Base-by-base conservation (phyloP, 1,284 basidiomycete genomes). In the Ustilago esculenta region DNA sequence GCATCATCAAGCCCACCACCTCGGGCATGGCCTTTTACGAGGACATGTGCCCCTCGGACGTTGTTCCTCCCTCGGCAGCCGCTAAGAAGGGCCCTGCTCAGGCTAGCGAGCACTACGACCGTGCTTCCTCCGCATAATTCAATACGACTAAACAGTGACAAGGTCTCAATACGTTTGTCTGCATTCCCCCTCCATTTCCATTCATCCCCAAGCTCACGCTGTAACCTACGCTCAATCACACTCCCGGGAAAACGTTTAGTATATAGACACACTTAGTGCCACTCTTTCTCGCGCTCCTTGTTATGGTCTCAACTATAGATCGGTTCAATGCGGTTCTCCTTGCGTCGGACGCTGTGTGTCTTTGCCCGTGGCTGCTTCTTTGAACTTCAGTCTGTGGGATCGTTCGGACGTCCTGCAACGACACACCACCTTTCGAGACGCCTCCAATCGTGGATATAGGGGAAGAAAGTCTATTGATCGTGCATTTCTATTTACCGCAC, bases 1-100 rank as follows among this genome's bases (percentile, higher is more conserved):
- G 79, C 21, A 54, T 81, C 60, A 80, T 81, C 61, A 73, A 72
- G 34, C 65, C 75, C 8, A 81, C 80, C 5, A 75, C 65, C 21
- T 40, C 61, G 35, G 78, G 80, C 33, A 72, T 50, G 34, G 54
- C 52, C 4, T 81, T 81, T 61, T 81, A 74, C 51, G 77, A 79
- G 37, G 54, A 77, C 39, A 68, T 75, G 67, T 71, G 67, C 53
- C 67, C 67, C 33, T 50, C 48, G 45, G 67, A 71, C 33, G 56
- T 59, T 2, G 55, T 64, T 2, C 35, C 54, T 12, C 67, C 67
- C 12, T 56, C 56, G 30, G 60, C 67, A 4, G 67, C 67, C 8
- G 67, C 67, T 2, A 59, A 64, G 56, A 70, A 70, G 53, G 60
- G 60, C 9, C 51, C 67, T 11, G 67, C 59, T 20, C 67, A 70